Evolutionary conservation across 495 filamentous ascomycete species (phyloP).

Genomic region (Collariella sp.): DNA sequence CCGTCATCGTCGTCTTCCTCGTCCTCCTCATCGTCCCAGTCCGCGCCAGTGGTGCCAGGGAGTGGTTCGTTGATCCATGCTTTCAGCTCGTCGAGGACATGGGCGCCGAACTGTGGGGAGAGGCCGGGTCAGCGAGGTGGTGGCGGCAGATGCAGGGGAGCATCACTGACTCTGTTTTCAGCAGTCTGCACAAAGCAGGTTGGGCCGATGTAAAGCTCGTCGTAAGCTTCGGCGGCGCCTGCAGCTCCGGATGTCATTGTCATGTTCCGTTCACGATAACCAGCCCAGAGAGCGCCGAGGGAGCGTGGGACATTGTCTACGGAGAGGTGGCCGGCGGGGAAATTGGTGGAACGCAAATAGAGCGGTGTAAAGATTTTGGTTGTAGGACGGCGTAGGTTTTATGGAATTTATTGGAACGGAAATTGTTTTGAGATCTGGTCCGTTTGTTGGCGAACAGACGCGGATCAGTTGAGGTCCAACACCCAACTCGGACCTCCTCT

Average conservation of each 20-base stretch:
- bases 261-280: neutral
- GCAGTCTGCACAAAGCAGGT: constrained; percentile 25
- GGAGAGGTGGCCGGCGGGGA: neutral
- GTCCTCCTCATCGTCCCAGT: constrained; percentile 14
- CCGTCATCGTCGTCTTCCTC: constrained; percentile 18
- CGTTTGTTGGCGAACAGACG: too few relatives aligned
- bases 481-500: too few relatives aligned
- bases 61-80: constrained; percentile 15
- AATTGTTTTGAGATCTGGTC: too few relatives aligned
- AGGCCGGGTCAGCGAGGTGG: neutral
- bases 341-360: neutral
- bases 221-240: neutral
- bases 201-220: constrained; percentile 15
- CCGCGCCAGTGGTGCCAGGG: neutral
- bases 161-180: constrained; percentile 21
- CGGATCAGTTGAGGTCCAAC: too few relatives aligned
- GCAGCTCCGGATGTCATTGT: constrained; percentile 3
- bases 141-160: neutral
- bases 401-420: too few relatives aligned
- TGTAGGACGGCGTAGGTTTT: neutral
- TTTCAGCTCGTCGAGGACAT: constrained; percentile 18
- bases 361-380: neutral
- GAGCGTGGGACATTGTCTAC: neutral
- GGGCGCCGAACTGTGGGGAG: constrained; percentile 18
- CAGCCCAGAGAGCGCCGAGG: neutral